phyloP scores from a whole-genome alignment of 2,329 filamentous ascomycete species.

The Calonectria hawksworthii region DNA sequence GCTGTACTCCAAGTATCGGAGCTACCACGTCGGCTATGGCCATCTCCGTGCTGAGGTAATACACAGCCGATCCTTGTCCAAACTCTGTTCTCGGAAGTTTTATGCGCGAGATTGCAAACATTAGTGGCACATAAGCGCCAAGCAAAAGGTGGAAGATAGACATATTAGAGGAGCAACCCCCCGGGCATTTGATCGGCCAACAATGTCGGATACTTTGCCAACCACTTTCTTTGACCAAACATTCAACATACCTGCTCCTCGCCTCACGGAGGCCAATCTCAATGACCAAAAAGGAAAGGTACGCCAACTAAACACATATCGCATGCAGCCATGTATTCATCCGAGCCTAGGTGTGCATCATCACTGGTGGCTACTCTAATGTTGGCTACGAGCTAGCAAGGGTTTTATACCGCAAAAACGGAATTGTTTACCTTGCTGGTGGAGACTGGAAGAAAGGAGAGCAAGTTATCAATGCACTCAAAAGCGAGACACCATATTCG shows the following conservation, averaged over 20 bases:
- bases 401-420: constrained; percentile 66
- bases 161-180: background rate
- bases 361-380: constrained; percentile 57
- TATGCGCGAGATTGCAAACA: background rate
- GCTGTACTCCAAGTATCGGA: background rate
- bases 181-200: background rate
- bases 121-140: background rate
- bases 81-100: background rate
- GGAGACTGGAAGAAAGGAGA: constrained; percentile 58
- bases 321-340: background rate
- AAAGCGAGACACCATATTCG: background rate
- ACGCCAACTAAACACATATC: background rate
- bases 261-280: background rate
- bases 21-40: background rate
- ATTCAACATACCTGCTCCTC: background rate
- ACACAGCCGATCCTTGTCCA: background rate
- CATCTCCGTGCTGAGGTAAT: background rate
- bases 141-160: background rate
- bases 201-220: background rate
- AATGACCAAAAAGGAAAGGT: background rate
- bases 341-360: constrained; percentile 57
- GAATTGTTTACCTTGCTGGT: constrained; percentile 65
- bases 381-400: constrained; percentile 64
- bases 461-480: constrained; percentile 51
- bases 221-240: background rate